phyloP scores from a whole-genome alignment of 495 filamentous ascomycete genomes.

The Clavariopsis aquatica region DNA sequence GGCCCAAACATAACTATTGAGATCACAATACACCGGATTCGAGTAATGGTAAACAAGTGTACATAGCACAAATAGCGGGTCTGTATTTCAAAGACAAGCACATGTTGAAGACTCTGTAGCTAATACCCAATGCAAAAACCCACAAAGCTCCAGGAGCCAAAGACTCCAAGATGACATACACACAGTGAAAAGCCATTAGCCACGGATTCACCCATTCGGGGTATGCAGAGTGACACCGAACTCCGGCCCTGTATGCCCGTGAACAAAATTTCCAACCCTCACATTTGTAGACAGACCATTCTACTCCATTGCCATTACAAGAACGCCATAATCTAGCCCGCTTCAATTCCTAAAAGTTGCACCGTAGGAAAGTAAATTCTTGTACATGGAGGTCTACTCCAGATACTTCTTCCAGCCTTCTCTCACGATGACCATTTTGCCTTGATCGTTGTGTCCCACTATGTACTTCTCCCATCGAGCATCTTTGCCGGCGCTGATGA shows the following conservation, averaged over 20 bases:
- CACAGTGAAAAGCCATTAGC: background rate
- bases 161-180: no score
- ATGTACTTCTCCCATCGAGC: conserved; percentile 83
- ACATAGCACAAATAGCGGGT: no score
- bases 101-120: no score
- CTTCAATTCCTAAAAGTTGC: no score
- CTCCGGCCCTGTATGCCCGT: background rate
- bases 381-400: conserved; percentile 4
- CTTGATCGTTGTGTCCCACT: conserved; percentile 63
- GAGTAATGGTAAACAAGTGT: no score
- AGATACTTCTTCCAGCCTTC: conserved; percentile 85
- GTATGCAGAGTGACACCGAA: background rate
- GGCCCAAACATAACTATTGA: no score
- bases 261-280: background rate
- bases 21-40: no score
- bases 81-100: no score
- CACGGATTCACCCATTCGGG: background rate
- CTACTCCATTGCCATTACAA: background rate
- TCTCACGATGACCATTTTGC: conserved; percentile 60
- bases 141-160: background rate
- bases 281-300: background rate
- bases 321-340: background rate
- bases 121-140: no score
- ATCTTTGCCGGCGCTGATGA: conserved; percentile 79
- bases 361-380: background rate